These are phyloP conservation scores for Candida wancherniae DNA, from an alignment of 805 yeast species.

Conservation along the genomic window DNA sequence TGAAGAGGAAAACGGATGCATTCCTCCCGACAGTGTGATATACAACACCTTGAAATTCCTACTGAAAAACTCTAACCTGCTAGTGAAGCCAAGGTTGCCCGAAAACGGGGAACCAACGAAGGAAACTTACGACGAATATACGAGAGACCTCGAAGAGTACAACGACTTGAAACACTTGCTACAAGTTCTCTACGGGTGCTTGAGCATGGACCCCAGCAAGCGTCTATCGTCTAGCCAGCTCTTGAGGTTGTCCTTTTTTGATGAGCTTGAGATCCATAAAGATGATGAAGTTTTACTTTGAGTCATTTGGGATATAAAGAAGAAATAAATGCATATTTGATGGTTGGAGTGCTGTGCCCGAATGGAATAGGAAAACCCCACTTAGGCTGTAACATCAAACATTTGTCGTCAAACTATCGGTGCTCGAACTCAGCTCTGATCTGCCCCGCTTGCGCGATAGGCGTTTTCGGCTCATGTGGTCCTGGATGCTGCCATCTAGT, in stretches of 20 bases:
- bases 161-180: constrained; percentile 44
- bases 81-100: constrained; percentile 22
- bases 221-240: constrained; percentile 57
- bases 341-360: too few species aligned
- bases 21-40: constrained; percentile 70
- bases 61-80: constrained; percentile 35
- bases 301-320: too few species aligned
- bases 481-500: too few species aligned
- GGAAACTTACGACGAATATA: constrained; percentile 14
- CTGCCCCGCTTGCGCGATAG: constrained; percentile 13
- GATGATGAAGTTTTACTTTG: constrained; percentile 31
- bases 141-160: constrained; percentile 24
- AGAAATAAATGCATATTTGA: too few species aligned
- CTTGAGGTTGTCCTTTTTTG: constrained; percentile 56
- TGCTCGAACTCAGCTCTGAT: constrained; percentile 18
- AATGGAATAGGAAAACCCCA: too few species aligned
- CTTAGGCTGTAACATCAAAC: too few species aligned
- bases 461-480: too few species aligned
- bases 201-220: constrained; percentile 53
- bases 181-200: constrained; percentile 52
- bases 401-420: constrained; percentile 13
- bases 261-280: constrained; percentile 30
- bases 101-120: constrained; percentile 12
- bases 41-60: constrained; percentile 55
- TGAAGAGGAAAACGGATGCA: constrained; percentile 53